phyloP scores from a whole-genome alignment of 495 filamentous ascomycete species.

The Hypoxylon rickii region DNA sequence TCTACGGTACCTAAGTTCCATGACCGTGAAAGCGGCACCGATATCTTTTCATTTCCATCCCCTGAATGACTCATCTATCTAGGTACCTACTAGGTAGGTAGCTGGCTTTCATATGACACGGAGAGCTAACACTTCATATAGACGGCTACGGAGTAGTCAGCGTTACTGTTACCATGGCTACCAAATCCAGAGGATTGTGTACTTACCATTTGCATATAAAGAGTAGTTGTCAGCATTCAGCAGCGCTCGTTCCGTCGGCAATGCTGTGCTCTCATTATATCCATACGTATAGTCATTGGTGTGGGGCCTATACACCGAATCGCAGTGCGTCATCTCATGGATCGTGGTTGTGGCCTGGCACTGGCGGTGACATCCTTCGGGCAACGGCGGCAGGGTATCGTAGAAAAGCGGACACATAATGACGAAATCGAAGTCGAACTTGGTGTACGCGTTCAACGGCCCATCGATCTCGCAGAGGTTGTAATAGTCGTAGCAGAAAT shows the following conservation, averaged over 20 bases:
- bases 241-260: conserved; percentile 50
- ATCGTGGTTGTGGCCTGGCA: conserved; percentile 61
- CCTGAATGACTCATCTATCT: too few relatives aligned
- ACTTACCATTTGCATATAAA: conserved; percentile 58
- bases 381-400: conserved; percentile 48
- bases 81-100: not conserved
- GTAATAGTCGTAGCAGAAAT: conserved; percentile 22
- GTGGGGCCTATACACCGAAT: conserved; percentile 46
- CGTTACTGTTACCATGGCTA: not conserved
- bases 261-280: conserved; percentile 51
- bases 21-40: too few relatives aligned
- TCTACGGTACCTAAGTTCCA: too few relatives aligned
- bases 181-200: too few relatives aligned
- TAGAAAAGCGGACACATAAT: conserved; percentile 30
- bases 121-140: conserved; percentile 21
- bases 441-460: conserved; percentile 23
- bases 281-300: conserved; percentile 61
- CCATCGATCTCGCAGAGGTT: conserved; percentile 15
- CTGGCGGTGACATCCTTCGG: conserved; percentile 58
- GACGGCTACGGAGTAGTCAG: conserved; percentile 16
- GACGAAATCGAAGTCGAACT: conserved; percentile 15
- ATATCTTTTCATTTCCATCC: too few relatives aligned
- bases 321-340: conserved; percentile 64
- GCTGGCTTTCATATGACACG: too few relatives aligned
- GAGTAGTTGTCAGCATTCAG: conserved; percentile 65